These are phyloP conservation scores for Fusarium duplospermum DNA, from an alignment of 2,329 filamentous ascomycete genomes.

Conservation along the genomic window DNA sequence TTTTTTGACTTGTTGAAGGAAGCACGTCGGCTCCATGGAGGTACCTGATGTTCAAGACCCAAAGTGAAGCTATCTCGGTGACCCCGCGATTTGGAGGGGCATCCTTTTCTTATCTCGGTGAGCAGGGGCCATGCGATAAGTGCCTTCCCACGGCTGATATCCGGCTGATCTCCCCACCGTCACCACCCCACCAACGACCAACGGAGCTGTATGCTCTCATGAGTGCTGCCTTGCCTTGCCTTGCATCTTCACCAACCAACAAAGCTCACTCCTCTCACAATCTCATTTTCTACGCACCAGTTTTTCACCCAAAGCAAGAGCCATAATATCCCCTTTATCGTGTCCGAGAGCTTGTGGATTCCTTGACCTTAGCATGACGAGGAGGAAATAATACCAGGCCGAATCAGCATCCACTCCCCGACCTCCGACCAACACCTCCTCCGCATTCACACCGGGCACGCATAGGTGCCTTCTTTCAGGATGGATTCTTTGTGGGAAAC, in stretches of 20 bases:
- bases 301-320: neutral
- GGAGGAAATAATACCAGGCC: slow-evolving; percentile 12
- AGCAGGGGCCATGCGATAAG: slow-evolving; percentile 11
- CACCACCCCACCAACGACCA: slow-evolving; percentile 33
- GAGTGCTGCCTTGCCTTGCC: slow-evolving; percentile 27
- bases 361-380: slow-evolving; percentile 15
- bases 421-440: slow-evolving; percentile 12
- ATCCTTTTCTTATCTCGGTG: slow-evolving; percentile 20
- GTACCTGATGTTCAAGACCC: neutral
- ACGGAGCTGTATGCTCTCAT: slow-evolving; percentile 30
- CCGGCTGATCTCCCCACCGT: slow-evolving; percentile 22
- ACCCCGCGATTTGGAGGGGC: slow-evolving; percentile 34
- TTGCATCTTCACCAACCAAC: slow-evolving; percentile 25
- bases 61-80: slow-evolving; percentile 18
- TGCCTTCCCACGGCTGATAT: slow-evolving; percentile 23
- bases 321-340: neutral
- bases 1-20: neutral
- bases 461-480: slow-evolving; percentile 13
- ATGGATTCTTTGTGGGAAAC: slow-evolving; percentile 48
- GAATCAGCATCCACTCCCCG: slow-evolving; percentile 16
- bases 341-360: neutral
- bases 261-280: slow-evolving; percentile 7
- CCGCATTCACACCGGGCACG: neutral
- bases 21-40: too few relatives aligned
- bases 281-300: neutral